phyloP scores from a whole-genome alignment of 2,329 filamentous ascomycete species.

The Aspergillus quadricinctus region DNA sequence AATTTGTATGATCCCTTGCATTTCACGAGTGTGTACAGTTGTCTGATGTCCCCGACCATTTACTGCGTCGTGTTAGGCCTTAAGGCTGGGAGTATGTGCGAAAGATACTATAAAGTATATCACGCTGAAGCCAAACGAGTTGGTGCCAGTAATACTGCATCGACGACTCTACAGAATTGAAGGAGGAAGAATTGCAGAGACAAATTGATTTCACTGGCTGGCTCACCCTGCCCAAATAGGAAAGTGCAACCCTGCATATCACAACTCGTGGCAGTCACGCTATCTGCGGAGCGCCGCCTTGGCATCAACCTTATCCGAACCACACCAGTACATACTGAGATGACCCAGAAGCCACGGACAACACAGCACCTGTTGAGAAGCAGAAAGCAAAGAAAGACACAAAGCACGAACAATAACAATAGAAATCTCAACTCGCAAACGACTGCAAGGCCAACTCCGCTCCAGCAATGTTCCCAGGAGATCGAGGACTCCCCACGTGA shows the following conservation, averaged over 20 bases:
- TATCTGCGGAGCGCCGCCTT: neutral
- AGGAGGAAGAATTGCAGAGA: neutral
- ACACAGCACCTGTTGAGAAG: neutral
- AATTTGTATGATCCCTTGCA: too few species aligned
- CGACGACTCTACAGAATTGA: neutral
- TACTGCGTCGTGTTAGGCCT: neutral
- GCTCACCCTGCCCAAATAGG: neutral
- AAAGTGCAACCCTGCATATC: neutral
- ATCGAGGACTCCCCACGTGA: neutral
- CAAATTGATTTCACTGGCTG: neutral
- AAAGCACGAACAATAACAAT: neutral
- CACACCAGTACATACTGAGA: neutral
- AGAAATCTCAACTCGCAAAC: neutral
- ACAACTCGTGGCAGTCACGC: neutral
- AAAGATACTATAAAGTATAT: neutral
- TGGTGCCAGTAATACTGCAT: neutral
- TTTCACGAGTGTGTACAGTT: too few species aligned
- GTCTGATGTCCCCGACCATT: too few species aligned
- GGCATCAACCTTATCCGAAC: slow-evolving; percentile 7
- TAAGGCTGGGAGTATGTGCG: neutral
- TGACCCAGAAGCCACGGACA: neutral
- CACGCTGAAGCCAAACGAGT: neutral
- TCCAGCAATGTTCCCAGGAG: neutral
- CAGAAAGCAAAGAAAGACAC: neutral
- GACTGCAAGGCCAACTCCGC: neutral